Evolutionary conservation across 306 rosid species (phyloP), one percentile per base, ranked within the genome.

Genomic region (Begonia loranthoides): DNA sequence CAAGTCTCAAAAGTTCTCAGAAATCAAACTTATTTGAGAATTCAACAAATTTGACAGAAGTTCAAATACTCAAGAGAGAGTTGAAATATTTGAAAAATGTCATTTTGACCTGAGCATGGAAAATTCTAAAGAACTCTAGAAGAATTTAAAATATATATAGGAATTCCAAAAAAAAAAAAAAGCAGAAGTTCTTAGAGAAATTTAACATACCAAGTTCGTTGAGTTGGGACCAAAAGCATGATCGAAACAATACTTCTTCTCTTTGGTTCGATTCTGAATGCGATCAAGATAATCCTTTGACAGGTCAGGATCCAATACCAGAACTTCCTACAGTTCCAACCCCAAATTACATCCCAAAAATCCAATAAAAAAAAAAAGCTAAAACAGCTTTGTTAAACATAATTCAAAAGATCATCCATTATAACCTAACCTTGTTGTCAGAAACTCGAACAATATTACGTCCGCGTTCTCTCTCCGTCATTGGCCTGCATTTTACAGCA

Each of bases 231-330:
- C 72, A 55, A 79, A 79, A 12, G 81, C 81, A 54, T 79, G 70
- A 59, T 79, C 86, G 39, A 79, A 79, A 50, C 76, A 50, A 67
- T 75, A 79, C 21, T 62, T 75, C 74, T 63, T 75, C 50, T 72
- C 82, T 59, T 75, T 79, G 0, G 81, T 79, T 51, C 86, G 79
- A 50, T 79, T 75, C 63, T 75, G 86, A 55, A 79, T 63, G 57
- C 82, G 73, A 44, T 75, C 77, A 13, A 79, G 74, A 48, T 79
- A 79, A 66, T 72, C 74, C 71, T 72, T 79, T 2, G 79, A 75
- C 36, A 60, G 57, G 61, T 75, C 86, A 49, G 86, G 86, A 56
- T 79, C 82, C 34, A 72, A 63, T 15, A 79, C 76, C 60, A 72
- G 59, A 58, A 79, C 74, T 69, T 75, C 82, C 86, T 79, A 48